These are phyloP conservation scores for Neonectria neomacrospora DNA, from an alignment of 2,329 filamentous ascomycete genomes.

Conservation along the genomic window DNA sequence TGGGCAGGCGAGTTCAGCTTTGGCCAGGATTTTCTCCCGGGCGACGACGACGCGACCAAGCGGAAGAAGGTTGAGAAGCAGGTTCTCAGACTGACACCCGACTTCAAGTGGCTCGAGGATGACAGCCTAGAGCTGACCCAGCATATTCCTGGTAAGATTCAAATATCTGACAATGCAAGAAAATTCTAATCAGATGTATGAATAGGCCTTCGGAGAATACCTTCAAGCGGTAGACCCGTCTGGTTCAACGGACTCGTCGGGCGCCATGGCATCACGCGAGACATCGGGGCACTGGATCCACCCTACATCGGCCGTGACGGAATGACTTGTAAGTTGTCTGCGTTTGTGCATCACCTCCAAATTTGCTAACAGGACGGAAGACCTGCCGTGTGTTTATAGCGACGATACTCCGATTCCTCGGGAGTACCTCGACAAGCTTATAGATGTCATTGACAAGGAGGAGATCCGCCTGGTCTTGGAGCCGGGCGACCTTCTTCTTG, in stretches of 20 bases:
- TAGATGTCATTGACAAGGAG: conserved; percentile 22
- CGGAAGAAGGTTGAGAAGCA: conserved; percentile 27
- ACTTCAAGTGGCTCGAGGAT: conserved; percentile 28
- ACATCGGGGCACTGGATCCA: conserved; percentile 17
- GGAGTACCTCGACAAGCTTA: conserved; percentile 17
- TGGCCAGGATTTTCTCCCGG: conserved; percentile 17
- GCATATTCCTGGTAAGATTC: conserved; percentile 26
- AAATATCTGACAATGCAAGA: too few species aligned
- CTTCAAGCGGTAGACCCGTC: conserved; percentile 18
- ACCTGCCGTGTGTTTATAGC: conserved; percentile 16
- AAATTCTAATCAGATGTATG: not conserved
- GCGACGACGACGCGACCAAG: conserved; percentile 21
- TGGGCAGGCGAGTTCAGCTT: conserved; percentile 31
- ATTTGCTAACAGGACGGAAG: not conserved
- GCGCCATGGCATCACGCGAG: conserved; percentile 20
- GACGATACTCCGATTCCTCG: conserved; percentile 19
- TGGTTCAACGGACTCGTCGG: conserved; percentile 27
- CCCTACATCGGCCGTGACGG: conserved; percentile 12
- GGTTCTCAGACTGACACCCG: conserved; percentile 21
- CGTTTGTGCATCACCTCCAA: not conserved
- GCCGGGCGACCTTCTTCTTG: conserved; percentile 17
- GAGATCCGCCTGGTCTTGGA: conserved; percentile 14
- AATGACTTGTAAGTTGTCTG: conserved; percentile 18
- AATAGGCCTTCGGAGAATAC: conserved; percentile 9
- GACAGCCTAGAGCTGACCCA: conserved; percentile 30